Evolutionary conservation across 2,329 filamentous ascomycete genomes (phyloP).

Genomic region (Microsporum audouinii): DNA sequence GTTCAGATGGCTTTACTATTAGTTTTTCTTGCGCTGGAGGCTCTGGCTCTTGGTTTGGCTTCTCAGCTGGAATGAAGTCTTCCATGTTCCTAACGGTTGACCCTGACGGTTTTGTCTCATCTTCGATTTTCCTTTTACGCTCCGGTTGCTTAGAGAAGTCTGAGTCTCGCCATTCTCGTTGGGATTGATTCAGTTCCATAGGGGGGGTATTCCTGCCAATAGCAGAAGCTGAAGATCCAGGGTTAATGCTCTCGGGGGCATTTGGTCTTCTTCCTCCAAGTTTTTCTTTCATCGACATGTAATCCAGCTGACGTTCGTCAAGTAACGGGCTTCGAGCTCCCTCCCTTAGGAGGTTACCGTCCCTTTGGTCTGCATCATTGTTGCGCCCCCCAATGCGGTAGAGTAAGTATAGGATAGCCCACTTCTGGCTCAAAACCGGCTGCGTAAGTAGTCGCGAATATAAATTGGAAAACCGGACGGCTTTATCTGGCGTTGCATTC

Average conservation of each 20-base stretch:
- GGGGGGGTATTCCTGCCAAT: constrained; percentile 20
- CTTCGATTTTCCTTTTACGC: constrained; percentile 13
- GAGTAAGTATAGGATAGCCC: constrained; percentile 87
- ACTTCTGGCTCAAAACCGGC: constrained; percentile 88
- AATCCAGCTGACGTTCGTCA: constrained; percentile 30
- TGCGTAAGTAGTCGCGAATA: constrained; percentile 83
- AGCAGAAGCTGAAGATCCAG: constrained; percentile 33
- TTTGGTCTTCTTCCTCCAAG: constrained; percentile 14
- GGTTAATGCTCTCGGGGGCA: constrained; percentile 21
- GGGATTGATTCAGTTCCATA: constrained; percentile 6
- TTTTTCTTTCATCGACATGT: constrained; percentile 24
- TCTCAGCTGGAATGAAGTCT: constrained; percentile 12
- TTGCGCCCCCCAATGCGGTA: constrained; percentile 63
- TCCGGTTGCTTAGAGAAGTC: constrained; percentile 12
- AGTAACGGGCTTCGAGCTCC: constrained; percentile 28
- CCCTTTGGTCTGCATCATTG: constrained; percentile 14
- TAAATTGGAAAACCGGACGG: constrained; percentile 76
- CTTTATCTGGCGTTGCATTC: constrained; percentile 61
- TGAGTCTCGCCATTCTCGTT: background rate
- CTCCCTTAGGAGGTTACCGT: constrained; percentile 10
- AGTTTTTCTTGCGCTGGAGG: constrained; percentile 8
- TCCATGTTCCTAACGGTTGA: constrained; percentile 6
- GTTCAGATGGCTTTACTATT: constrained; percentile 36
- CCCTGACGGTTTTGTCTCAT: constrained; percentile 15
- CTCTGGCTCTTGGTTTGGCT: constrained; percentile 10